Evolutionary conservation across 108 stramenopile species (phyloP), one percentile per base, ranked within the genome.

Genomic region (Skeletonema grethae): DNA sequence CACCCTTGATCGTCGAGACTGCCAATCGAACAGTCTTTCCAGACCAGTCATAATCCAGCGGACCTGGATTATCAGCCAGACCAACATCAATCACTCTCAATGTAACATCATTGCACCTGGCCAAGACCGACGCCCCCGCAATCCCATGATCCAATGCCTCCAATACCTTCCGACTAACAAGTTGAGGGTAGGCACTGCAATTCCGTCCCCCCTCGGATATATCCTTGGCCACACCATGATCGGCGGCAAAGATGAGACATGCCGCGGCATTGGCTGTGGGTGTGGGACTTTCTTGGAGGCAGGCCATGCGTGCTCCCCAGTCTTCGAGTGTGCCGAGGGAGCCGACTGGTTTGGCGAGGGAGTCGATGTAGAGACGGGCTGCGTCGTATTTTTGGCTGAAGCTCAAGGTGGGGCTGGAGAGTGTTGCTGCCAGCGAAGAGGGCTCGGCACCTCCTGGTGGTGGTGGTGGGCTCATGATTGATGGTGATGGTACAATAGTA

Each of bases 331-430:
- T 72, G 9, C 94, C 94, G 4, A 95, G 69, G 1, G 88, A 88
- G 2, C 94, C 94, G 18, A 86, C 73, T 28, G 94, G 94, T 66
- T 95, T 95, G 63, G 94, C 94, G 22, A 92, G 63, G 0, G 68
- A 57, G 56, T 92, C 94, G 3, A 95, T 16, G 46, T 91, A 89
- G 0, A 9, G 56, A 4, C 68, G 83, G 11, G 76, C 86, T 25
- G 84, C 83, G 24, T 90, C 20, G 75, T 87, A 80, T 56, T 87
- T 59, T 30, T 70, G 1, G 12, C 63, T 15, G 46, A 75, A 81
- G 36, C 41, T 43, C 13, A 31, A 34, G 16, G 43, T 28, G 0
- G 73, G 29, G 18, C 75, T 69, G 2, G 16, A 28, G 7, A 81
- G 65, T 20, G 73, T 39, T 32, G 43, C n/a, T 30, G 72, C 67